Evolutionary conservation across 2,329 filamentous ascomycete genomes (phyloP).

Genomic region (Clarireedia sp.): DNA sequence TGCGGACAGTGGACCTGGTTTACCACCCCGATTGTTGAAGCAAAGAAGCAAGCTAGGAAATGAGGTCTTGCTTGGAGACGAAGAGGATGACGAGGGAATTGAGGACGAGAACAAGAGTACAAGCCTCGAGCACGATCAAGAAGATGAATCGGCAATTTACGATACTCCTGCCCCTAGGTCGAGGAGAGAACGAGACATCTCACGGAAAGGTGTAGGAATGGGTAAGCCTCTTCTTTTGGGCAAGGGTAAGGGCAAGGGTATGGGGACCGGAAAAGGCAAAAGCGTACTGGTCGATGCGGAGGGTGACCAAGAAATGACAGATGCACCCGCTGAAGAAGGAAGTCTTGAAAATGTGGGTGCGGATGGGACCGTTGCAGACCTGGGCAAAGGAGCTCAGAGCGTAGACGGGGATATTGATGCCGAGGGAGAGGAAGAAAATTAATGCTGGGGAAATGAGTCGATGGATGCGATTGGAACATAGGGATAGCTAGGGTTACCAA

Average conservation of each 20-base stretch:
- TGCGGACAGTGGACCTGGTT: constrained; percentile 55
- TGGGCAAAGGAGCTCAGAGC: neutral
- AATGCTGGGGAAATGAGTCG: neutral
- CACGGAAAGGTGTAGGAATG: constrained; percentile 19
- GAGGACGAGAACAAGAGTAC: constrained; percentile 6
- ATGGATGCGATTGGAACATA: neutral
- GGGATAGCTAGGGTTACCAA: neutral
- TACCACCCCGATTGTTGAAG: constrained; percentile 42
- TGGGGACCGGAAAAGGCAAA: constrained; percentile 17
- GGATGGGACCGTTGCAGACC: neutral
- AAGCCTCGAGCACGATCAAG: constrained; percentile 16
- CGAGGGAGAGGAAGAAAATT: constrained; percentile 2
- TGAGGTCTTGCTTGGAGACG: constrained; percentile 27
- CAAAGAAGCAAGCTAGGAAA: constrained; percentile 27
- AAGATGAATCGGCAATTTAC: constrained; percentile 23
- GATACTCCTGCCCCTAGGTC: constrained; percentile 22
- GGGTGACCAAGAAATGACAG: constrained; percentile 30
- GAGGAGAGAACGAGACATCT: constrained; percentile 15
- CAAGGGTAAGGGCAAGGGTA: constrained; percentile 10
- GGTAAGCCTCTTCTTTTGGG: constrained; percentile 23
- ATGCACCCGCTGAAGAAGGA: constrained; percentile 16
- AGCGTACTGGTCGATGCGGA: constrained; percentile 13
- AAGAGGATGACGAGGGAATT: constrained; percentile 19
- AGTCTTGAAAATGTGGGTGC: neutral
- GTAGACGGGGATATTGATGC: neutral